Evolutionary conservation across 108 stramenopile genomes (phyloP).

Genomic region (Phaeodactylum tricornutum): DNA sequence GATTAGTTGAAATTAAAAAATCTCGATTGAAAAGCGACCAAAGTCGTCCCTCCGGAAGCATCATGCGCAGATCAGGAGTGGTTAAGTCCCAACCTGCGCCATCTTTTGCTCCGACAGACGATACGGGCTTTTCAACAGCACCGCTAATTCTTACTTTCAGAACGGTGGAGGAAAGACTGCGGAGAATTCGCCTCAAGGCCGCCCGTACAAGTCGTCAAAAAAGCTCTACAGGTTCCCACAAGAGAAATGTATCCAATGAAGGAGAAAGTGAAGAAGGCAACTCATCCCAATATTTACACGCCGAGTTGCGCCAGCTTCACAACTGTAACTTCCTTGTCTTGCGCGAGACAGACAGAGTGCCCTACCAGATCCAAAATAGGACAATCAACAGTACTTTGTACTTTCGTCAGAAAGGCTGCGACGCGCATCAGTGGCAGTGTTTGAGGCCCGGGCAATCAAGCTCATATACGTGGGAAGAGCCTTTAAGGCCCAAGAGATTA

Average conservation of each 20-base stretch:
- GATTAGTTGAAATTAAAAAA: constrained; percentile 14
- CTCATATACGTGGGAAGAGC: constrained; percentile 84
- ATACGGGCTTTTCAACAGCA: not conserved
- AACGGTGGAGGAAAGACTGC: constrained; percentile 82
- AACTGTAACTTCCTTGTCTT: constrained; percentile 78
- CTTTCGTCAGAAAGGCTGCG: constrained; percentile 72
- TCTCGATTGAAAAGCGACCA: not conserved
- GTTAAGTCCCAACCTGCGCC: too few relatives aligned
- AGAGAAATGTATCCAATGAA: too few relatives aligned
- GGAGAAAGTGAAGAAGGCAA: too few relatives aligned
- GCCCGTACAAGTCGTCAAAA: too few relatives aligned
- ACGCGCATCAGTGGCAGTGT: constrained; percentile 62
- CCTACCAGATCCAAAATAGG: constrained; percentile 81
- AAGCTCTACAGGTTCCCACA: too few relatives aligned
- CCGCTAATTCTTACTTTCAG: constrained; percentile 67
- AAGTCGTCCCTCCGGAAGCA: too few relatives aligned
- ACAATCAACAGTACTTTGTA: constrained; percentile 59
- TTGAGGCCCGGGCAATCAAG: constrained; percentile 67
- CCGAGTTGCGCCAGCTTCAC: constrained; percentile 77
- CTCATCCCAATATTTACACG: too few relatives aligned
- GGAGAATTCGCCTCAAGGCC: constrained; percentile 57
- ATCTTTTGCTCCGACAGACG: too few relatives aligned
- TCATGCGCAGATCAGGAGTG: too few relatives aligned
- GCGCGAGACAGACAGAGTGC: constrained; percentile 44
- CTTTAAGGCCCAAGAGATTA: constrained; percentile 74